Evolutionary conservation across 208 protist species (phyloP).

Genomic region (Trypanosoma caninum): DNA sequence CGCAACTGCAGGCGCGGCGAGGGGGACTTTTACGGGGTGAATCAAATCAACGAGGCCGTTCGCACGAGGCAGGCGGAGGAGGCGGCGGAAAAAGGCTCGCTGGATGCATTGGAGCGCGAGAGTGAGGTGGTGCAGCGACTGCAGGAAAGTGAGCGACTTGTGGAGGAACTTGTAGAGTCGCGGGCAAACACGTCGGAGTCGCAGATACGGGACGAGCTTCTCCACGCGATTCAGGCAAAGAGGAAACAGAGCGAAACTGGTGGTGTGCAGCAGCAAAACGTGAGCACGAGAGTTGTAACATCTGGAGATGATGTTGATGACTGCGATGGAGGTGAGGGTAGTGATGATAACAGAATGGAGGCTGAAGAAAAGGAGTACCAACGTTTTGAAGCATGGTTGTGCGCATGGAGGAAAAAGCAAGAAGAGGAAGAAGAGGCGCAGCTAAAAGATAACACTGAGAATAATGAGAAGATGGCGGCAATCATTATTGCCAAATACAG

Average conservation of each 20-base stretch:
- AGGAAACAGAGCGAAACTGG: not conserved
- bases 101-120: conserved; percentile 75
- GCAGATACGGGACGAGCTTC: conserved; percentile 36
- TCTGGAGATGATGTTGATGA: not conserved
- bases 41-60: conserved; percentile 59
- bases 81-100: conserved; percentile 48
- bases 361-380: conserved; percentile 28
- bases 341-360: not conserved
- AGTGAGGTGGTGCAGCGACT: conserved; percentile 60
- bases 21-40: conserved; percentile 66
- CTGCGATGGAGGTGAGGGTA: not conserved
- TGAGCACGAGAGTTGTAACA: too few species aligned
- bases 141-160: conserved; percentile 60
- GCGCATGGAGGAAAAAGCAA: conserved; percentile 15
- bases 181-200: conserved; percentile 31
- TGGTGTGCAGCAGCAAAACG: too few species aligned
- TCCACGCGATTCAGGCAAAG: conserved; percentile 17
- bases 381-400: conserved; percentile 31
- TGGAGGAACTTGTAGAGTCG: conserved; percentile 62
- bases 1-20: conserved; percentile 56
- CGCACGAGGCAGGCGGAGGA: conserved; percentile 46
- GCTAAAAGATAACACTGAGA: not conserved
- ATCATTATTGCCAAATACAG: conserved; percentile 15
- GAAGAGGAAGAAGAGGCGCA: not conserved
- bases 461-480: conserved; percentile 14